These are phyloP conservation scores for Capsella bursapastoris DNA, from an alignment of 345 rosid genomes.

Conservation along the genomic window DNA sequence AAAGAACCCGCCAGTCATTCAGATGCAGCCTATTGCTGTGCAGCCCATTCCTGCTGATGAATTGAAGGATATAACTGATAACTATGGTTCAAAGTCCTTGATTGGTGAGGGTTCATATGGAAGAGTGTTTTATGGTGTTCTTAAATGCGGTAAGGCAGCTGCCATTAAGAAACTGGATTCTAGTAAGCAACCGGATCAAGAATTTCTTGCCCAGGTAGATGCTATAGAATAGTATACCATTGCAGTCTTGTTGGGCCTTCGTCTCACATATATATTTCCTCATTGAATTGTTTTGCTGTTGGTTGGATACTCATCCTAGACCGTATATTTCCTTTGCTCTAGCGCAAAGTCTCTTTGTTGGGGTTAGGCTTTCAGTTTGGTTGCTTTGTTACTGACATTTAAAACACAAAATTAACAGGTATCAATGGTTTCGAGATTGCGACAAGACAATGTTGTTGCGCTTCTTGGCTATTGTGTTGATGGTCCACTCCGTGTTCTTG, in stretches of 20 bases:
- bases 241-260: constrained; percentile 5
- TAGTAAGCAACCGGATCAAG: constrained; percentile 89
- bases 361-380: background rate
- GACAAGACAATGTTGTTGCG: constrained; percentile 78
- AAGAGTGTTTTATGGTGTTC: constrained; percentile 80
- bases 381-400: constrained; percentile 11
- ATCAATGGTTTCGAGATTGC: constrained; percentile 90
- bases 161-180: constrained; percentile 92
- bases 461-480: constrained; percentile 86
- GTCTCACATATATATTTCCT: background rate
- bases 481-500: constrained; percentile 82
- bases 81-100: constrained; percentile 68
- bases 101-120: constrained; percentile 97
- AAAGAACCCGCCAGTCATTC: constrained; percentile 47
- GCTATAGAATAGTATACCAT: background rate
- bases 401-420: constrained; percentile 50
- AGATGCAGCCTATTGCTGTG: constrained; percentile 62
- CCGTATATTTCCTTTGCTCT: background rate
- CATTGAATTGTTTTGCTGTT: background rate
- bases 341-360: background rate
- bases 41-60: constrained; percentile 62
- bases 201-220: constrained; percentile 81
- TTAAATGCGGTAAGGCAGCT: constrained; percentile 64
- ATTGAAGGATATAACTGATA: constrained; percentile 67
- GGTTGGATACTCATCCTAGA: constrained; percentile 1